Conservation (phyloP, 352 stramenopile genomes). For the Phytophthora kernoviae region DNA sequence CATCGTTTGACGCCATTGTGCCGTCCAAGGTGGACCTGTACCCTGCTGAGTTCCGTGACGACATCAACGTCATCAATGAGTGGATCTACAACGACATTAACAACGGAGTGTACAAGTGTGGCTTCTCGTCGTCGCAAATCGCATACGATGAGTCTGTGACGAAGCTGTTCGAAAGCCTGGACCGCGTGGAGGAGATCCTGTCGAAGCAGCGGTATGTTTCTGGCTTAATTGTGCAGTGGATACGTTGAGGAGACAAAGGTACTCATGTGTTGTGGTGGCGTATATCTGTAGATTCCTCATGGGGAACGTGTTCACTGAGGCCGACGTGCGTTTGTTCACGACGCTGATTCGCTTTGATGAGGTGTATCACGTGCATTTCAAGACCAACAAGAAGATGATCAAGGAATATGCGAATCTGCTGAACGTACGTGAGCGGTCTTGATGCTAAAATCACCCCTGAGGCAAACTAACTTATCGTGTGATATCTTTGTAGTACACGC, state of each 20-base stretch:
- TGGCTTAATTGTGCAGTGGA: slow-evolving; percentile 16
- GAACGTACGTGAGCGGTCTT: slow-evolving; percentile 47
- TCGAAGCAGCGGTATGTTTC: slow-evolving; percentile 55
- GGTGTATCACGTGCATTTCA: slow-evolving; percentile 88
- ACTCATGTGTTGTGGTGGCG: not conserved
- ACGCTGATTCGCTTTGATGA: slow-evolving; percentile 86
- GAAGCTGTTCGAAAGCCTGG: slow-evolving; percentile 72
- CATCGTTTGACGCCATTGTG: slow-evolving; percentile 74
- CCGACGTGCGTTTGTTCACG: slow-evolving; percentile 81
- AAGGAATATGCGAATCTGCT: slow-evolving; percentile 89
- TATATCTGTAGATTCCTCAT: slow-evolving; percentile 55
- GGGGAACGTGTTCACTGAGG: slow-evolving; percentile 75
- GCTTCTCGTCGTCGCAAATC: slow-evolving; percentile 87
- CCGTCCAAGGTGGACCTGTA: slow-evolving; percentile 81
- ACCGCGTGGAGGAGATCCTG: slow-evolving; percentile 76
- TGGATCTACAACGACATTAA: slow-evolving; percentile 94
- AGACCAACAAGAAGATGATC: slow-evolving; percentile 90
- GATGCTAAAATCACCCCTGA: not conserved
- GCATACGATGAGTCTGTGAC: slow-evolving; percentile 87
- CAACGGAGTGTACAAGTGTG: slow-evolving; percentile 93
- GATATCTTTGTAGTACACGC: slow-evolving; percentile 52
- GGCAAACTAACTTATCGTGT: not conserved
- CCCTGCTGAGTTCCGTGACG: slow-evolving; percentile 64
- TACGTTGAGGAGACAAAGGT: too few species aligned
- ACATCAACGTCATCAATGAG: slow-evolving; percentile 92